Evolutionary conservation across 2,329 filamentous ascomycete genomes (phyloP).

Genomic region (Fusarium floridanum): DNA sequence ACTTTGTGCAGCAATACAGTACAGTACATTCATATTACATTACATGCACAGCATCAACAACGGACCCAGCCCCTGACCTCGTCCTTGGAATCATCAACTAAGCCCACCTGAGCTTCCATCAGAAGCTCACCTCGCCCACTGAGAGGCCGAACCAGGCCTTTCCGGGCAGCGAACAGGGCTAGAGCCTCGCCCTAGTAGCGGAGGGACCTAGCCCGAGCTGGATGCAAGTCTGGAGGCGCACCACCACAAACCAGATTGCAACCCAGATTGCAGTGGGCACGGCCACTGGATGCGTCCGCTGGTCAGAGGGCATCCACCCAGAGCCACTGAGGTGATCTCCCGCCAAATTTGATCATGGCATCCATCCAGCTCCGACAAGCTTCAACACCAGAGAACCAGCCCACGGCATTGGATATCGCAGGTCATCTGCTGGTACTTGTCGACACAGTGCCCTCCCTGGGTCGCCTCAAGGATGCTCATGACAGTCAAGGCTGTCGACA

Average conservation of each 20-base stretch:
- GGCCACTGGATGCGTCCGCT: constrained; percentile 31
- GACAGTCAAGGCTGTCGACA: neutral
- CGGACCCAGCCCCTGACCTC: constrained; percentile 39
- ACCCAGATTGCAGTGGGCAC: constrained; percentile 30
- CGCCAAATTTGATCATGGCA: constrained; percentile 36
- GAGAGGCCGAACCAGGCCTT: constrained; percentile 34
- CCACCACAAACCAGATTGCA: constrained; percentile 38
- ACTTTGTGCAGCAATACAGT: neutral
- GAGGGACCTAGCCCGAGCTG: constrained; percentile 39
- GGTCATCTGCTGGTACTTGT: neutral
- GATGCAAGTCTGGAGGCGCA: constrained; percentile 40
- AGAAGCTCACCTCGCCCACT: constrained; percentile 36
- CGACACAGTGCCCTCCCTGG: neutral
- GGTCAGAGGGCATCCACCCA: constrained; percentile 34
- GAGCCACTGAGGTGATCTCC: constrained; percentile 41
- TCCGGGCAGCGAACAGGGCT: constrained; percentile 38
- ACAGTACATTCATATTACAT: neutral
- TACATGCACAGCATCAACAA: constrained; percentile 19
- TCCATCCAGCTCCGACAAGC: constrained; percentile 5
- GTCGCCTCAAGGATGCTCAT: neutral
- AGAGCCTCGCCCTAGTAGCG: constrained; percentile 39
- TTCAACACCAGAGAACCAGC: neutral
- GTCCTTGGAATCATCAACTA: constrained; percentile 30
- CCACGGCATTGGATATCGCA: neutral
- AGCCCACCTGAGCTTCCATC: constrained; percentile 35